phyloP scores from a whole-genome alignment of 2,329 filamentous ascomycete genomes.

The Bipolaris bicolor region DNA sequence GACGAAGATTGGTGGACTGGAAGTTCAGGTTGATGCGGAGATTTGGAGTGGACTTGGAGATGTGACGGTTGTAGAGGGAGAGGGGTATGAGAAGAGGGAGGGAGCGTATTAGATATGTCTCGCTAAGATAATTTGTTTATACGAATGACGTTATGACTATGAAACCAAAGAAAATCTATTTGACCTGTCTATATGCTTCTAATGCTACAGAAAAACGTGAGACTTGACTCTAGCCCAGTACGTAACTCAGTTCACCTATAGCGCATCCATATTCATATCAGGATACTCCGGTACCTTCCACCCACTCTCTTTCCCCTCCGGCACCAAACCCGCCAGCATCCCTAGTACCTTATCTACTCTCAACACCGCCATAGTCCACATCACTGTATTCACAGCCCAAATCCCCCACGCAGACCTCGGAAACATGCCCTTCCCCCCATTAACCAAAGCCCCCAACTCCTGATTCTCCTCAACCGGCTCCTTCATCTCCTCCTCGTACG shows the following conservation, averaged over 20 bases:
- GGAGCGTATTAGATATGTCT: constrained; percentile 56
- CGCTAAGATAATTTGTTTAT: too few species aligned
- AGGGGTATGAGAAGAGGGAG: constrained; percentile 54
- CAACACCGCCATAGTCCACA: neutral
- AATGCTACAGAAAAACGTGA: neutral
- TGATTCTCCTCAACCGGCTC: constrained; percentile 30
- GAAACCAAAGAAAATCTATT: too few species aligned
- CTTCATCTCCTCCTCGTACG: constrained; percentile 29
- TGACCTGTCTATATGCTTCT: too few species aligned
- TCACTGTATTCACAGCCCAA: neutral
- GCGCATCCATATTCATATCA: constrained; percentile 16
- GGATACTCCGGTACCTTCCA: constrained; percentile 16
- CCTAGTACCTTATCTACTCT: neutral
- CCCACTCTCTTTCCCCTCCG: neutral
- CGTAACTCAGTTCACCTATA: neutral
- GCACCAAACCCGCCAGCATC: neutral
- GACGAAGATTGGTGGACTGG: constrained; percentile 62
- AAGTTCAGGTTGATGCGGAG: constrained; percentile 57
- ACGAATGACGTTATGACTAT: too few species aligned
- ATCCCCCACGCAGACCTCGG: neutral
- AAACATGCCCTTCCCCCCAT: neutral
- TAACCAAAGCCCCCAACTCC: constrained; percentile 5
- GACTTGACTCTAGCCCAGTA: neutral
- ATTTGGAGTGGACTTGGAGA: constrained; percentile 58
- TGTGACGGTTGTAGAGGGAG: constrained; percentile 55